These are phyloP conservation scores for Zasmidium cellare DNA, from an alignment of 2,329 filamentous ascomycete genomes.

Conservation along the genomic window DNA sequence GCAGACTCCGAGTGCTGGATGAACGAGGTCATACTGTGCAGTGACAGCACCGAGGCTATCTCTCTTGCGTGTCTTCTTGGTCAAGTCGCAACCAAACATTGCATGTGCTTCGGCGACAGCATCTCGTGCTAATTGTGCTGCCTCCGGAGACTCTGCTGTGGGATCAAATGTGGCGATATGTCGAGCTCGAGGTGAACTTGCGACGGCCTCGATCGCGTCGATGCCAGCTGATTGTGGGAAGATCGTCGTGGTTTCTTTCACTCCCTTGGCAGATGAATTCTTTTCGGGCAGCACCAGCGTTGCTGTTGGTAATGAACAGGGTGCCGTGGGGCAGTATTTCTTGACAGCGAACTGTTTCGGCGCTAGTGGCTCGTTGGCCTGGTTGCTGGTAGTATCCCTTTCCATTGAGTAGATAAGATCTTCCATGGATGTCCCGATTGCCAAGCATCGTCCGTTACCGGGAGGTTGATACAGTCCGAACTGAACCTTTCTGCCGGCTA, in stretches of 20 bases:
- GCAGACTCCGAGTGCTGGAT: constrained; percentile 46
- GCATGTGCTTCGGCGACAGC: constrained; percentile 64
- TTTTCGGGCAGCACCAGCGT: constrained; percentile 26
- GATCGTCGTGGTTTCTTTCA: constrained; percentile 32
- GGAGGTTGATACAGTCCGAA: constrained; percentile 26
- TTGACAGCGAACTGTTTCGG: constrained; percentile 25
- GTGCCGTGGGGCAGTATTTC: constrained; percentile 25
- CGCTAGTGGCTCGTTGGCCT: background rate
- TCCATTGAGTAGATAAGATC: constrained; percentile 30
- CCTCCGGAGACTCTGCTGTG: constrained; percentile 61
- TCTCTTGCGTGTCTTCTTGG: constrained; percentile 54
- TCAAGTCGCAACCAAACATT: constrained; percentile 67
- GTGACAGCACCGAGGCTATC: constrained; percentile 27
- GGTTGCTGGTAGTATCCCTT: constrained; percentile 7
- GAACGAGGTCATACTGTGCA: constrained; percentile 46
- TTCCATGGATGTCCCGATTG: constrained; percentile 24
- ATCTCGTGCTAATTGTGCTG: constrained; percentile 61
- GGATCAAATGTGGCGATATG: constrained; percentile 68
- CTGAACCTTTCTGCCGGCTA: constrained; percentile 29
- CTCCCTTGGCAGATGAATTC: constrained; percentile 1
- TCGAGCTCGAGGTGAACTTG: constrained; percentile 46
- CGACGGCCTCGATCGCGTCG: constrained; percentile 45
- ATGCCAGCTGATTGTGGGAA: constrained; percentile 51
- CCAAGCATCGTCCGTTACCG: constrained; percentile 19
- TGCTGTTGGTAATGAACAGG: constrained; percentile 22